Evolutionary conservation across 2,329 filamentous ascomycete species (phyloP), one percentile per base, ranked within the genome.

Genomic region (Hymenotorrendiella dingleyae): DNA sequence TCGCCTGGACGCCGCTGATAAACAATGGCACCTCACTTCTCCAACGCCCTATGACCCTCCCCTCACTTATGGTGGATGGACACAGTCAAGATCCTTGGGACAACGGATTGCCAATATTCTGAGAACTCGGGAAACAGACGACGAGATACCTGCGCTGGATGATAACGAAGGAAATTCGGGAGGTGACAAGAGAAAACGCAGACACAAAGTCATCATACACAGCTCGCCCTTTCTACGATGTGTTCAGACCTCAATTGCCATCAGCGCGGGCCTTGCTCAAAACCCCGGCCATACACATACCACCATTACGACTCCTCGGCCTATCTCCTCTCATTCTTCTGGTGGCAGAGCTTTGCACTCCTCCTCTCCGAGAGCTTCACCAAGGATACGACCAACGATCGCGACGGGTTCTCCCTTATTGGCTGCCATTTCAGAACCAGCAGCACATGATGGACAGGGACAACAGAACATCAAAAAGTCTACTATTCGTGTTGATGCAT

Each of bases 41-140:
- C 86, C 90, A 1, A 90, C 88, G 5, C 93, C 93, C 2, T 98
- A 97, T 70, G 91, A 98, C 54, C 87, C 93, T 53, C 93, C 93
- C 37, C 73, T 98, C 45, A 95, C 90, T 3, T 97, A 96, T 61
- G 86, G 87, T 54, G 93, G 93, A 52, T 96, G 93, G 85, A 78
- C 83, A 11, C 93, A 97, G 64, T 83, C 86, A 41, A 82, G 85
- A 55, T 79, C 82, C 4, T 76, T 96, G 19, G 93, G 93, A 12
- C 74, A 81, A 48, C 82, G 88, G 47, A 96, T 98, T 49, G 84
- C 80, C n/a, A 81, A 73, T 54, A 78, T 95, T 22, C 67, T 79
- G 34, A 72, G 71, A 45, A 76, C 74, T 40, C 69, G 69, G 42
- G 72, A 73, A 54, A 60, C 59, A 3, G 61, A 62, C 30, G 59